These are phyloP conservation scores for Ustilago lituana DNA, from an alignment of 1,284 basidiomycete genomes.

Conservation along the genomic window DNA sequence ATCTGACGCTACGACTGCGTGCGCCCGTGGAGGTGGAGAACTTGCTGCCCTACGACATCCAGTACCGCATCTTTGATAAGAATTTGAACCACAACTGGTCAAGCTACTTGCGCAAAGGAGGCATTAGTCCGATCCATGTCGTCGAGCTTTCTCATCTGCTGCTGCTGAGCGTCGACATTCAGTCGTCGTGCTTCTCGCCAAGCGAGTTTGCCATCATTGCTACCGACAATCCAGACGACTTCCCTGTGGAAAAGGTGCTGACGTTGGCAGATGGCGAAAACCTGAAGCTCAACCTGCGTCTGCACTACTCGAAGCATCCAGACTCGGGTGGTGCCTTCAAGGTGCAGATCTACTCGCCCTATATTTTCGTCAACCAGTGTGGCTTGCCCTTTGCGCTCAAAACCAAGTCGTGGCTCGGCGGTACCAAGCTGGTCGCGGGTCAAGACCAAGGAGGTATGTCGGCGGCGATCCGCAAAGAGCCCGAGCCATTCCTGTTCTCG, in stretches of 20 bases:
- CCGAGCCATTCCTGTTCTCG: constrained; percentile 76
- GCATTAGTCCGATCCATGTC: constrained; percentile 95
- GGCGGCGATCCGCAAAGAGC: constrained; percentile 67
- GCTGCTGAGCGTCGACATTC: constrained; percentile 87
- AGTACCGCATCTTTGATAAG: constrained; percentile 95
- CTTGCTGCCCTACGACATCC: constrained; percentile 90
- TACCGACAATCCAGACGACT: constrained; percentile 89
- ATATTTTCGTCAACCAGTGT: constrained; percentile 92
- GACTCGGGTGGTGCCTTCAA: constrained; percentile 98
- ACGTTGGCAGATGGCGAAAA: constrained; percentile 80
- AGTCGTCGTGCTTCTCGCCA: constrained; percentile 85
- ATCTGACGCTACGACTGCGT: constrained; percentile 84
- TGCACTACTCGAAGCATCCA: constrained; percentile 83
- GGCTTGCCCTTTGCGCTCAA: constrained; percentile 83
- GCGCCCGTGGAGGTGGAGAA: constrained; percentile 98
- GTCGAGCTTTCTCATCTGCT: constrained; percentile 93
- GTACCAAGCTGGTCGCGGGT: constrained; percentile 85
- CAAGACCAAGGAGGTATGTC: constrained; percentile 68
- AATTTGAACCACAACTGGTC: constrained; percentile 83
- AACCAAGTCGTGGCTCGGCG: constrained; percentile 78
- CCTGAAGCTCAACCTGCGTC: constrained; percentile 80
- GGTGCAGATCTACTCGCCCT: constrained; percentile 94
- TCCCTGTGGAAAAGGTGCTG: constrained; percentile 80
- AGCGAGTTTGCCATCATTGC: constrained; percentile 99
- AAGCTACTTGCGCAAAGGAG: constrained; percentile 91